A percentile compares a stretch with the other conserved stretches of the same genome.
These are phyloP conservation scores for Ophiocordyceps australis DNA, from an alignment of 2,329 filamentous ascomycete genomes.

Conservation along the genomic window DNA sequence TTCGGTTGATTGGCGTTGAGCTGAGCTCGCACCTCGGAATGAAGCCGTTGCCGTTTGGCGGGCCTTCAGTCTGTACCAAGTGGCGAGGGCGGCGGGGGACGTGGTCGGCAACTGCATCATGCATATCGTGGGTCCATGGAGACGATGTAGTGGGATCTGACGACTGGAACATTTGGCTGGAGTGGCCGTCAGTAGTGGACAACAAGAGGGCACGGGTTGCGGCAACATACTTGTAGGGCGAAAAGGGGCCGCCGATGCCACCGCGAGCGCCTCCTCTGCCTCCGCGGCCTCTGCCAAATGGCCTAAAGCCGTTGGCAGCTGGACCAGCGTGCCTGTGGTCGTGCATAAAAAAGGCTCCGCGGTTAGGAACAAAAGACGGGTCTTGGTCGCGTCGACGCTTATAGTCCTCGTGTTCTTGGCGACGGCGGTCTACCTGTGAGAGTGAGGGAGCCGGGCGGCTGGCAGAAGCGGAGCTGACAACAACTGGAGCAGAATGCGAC, in stretches of 20 bases:
- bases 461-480: constrained; percentile 34
- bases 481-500: constrained; percentile 26
- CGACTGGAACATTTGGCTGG: constrained; percentile 22
- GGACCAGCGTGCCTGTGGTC: constrained; percentile 72
- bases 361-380: constrained; percentile 83
- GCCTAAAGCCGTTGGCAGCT: constrained; percentile 59
- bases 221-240: constrained; percentile 43
- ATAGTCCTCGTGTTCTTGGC: constrained; percentile 82
- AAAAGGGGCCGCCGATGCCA: constrained; percentile 36
- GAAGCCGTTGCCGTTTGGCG: constrained; percentile 32
- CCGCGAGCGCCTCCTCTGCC: constrained; percentile 38
- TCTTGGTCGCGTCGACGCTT: constrained; percentile 74
- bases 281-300: constrained; percentile 48
- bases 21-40: constrained; percentile 40
- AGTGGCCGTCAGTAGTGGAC: constrained; percentile 8
- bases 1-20: constrained; percentile 49
- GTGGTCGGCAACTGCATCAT: constrained; percentile 47
- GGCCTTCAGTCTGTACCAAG: constrained; percentile 25
- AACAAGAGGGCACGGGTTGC: constrained; percentile 5
- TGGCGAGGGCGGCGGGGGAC: constrained; percentile 22
- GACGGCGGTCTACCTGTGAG: constrained; percentile 50
- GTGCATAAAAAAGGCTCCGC: constrained; percentile 94
- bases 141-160: constrained; percentile 49
- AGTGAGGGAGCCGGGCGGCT: constrained; percentile 28
- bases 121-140: constrained; percentile 89